These are phyloP conservation scores for Microascus cirrosus DNA, from an alignment of 2,329 filamentous ascomycete genomes.

Conservation along the genomic window DNA sequence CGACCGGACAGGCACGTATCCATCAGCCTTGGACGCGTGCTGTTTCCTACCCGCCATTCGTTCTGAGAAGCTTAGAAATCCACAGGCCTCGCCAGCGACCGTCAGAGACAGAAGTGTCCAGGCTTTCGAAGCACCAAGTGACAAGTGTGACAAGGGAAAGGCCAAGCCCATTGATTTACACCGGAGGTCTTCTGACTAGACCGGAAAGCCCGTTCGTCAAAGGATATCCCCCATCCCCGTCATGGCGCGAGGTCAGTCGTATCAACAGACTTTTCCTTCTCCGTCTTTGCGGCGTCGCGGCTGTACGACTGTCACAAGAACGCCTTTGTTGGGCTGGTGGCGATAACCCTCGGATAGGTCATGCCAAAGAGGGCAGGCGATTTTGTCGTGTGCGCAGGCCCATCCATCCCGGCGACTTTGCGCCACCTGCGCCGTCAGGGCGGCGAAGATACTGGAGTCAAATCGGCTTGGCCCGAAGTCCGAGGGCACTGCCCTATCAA, in stretches of 20 bases:
- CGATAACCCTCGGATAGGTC: neutral
- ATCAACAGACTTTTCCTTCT: neutral
- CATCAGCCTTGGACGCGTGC: neutral
- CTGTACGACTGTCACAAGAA: neutral
- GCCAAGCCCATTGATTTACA: neutral
- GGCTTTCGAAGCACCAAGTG: neutral
- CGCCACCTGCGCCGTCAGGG: too few species aligned
- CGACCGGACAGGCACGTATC: too few species aligned
- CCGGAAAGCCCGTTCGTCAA: neutral
- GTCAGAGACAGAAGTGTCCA: too few species aligned
- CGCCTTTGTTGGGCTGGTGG: neutral
- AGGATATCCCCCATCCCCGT: neutral
- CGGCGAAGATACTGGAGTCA: too few species aligned
- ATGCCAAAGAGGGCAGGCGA: too few species aligned
- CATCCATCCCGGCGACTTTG: too few species aligned
- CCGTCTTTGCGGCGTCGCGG: neutral
- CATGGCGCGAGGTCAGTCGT: neutral
- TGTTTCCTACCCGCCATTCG: neutral
- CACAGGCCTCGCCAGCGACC: too few species aligned
- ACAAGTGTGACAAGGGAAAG: neutral
- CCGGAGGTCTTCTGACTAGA: neutral
- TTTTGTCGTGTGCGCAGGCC: too few species aligned
- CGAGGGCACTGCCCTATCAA: too few species aligned
- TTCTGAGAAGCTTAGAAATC: too few species aligned
- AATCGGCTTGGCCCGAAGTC: too few species aligned